Evolutionary conservation across 169 alveolate species (phyloP).

Genomic region (Besnoitia besnoiti): DNA sequence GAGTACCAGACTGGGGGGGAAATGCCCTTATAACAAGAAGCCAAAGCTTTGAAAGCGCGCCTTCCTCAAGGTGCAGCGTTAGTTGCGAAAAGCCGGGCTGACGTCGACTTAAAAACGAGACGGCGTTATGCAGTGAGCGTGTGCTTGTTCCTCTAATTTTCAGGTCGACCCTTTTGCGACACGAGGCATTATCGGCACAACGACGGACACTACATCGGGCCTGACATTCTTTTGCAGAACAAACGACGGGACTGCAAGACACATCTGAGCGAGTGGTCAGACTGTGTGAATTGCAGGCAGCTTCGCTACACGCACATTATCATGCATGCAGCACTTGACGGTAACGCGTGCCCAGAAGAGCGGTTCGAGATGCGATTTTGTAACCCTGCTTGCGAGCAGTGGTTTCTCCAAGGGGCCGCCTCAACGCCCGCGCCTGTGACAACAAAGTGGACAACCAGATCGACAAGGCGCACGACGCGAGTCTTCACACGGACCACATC

Average conservation of each 20-base stretch:
- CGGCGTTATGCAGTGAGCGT: no score
- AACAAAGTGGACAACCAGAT: neutral
- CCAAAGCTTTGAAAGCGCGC: no score
- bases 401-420: neutral
- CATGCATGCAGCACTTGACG: slow-evolving; percentile 7
- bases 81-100: no score
- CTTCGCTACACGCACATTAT: slow-evolving; percentile 29
- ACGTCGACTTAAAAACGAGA: no score
- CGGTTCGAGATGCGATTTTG: slow-evolving; percentile 25
- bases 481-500: neutral
- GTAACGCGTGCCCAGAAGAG: neutral
- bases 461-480: neutral
- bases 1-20: no score
- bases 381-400: slow-evolving; percentile 3
- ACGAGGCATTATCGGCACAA: neutral
- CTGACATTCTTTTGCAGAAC: neutral
- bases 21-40: no score
- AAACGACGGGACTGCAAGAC: slow-evolving; percentile 14
- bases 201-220: slow-evolving; percentile 1
- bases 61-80: no score
- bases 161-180: slow-evolving; percentile 21
- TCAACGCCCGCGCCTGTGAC: neutral
- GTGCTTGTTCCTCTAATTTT: neutral
- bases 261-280: slow-evolving; percentile 14
- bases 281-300: slow-evolving; percentile 28